Evolutionary conservation across 1,139 yeast genomes (phyloP).

Genomic region (Groenewaldozyma auringiensis): DNA sequence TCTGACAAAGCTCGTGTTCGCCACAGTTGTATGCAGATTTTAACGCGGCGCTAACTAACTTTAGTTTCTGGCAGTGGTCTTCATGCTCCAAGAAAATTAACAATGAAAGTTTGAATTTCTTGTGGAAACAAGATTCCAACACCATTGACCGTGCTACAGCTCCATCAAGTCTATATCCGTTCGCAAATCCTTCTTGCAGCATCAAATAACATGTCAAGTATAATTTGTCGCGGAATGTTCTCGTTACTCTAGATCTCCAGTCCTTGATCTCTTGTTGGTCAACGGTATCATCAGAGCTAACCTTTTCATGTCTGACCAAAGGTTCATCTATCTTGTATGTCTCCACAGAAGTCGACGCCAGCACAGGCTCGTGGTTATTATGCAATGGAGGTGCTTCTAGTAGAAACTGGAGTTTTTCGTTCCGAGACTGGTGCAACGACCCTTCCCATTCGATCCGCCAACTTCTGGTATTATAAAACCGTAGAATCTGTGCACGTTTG

Average conservation of each 20-base stretch:
- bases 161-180: constrained; percentile 1
- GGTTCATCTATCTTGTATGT: background rate
- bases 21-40: constrained; percentile 16
- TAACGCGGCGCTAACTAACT: constrained; percentile 16
- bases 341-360: background rate
- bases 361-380: background rate
- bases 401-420: constrained; percentile 1
- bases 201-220: background rate
- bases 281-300: background rate
- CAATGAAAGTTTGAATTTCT: constrained; percentile 13
- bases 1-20: constrained; percentile 16
- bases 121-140: constrained; percentile 8
- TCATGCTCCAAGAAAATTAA: constrained; percentile 15
- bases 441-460: background rate
- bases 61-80: constrained; percentile 6
- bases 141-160: constrained; percentile 2
- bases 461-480: background rate
- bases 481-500: background rate
- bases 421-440: background rate
- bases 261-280: too few species aligned
- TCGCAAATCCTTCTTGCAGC: constrained; percentile 4
- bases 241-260: background rate
- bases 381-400: background rate
- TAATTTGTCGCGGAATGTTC: background rate
- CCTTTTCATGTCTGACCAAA: background rate